Evolutionary conservation across 805 yeast genomes (phyloP), one percentile per base, ranked within the genome.

Genomic region (Cyberlindnera bimundalis): DNA sequence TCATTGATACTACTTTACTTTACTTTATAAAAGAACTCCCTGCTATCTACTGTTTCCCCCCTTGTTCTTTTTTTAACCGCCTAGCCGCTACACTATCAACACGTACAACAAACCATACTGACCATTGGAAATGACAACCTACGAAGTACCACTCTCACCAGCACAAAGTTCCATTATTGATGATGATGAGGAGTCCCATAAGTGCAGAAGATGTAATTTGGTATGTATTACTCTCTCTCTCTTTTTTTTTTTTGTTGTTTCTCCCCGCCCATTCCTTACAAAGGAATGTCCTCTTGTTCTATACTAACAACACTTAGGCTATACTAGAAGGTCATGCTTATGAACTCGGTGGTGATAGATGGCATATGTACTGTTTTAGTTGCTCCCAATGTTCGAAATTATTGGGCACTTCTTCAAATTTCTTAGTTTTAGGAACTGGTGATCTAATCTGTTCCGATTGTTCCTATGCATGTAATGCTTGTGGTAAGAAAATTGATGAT

Each of bases 361-460:
- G 99, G 99, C 99, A 93, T 61, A 84, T 88, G 42, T 76, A 84
- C 47, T 93, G 99, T 64, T 93, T 93, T 65, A 73, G 79, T 34
- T 93, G 99, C 64, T 84, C 95, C 40, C 83, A 83, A 51, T 93
- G 99, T 62, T 70, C 75, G 27, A 74, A 78, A 52, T 74, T 81
- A 27, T 67, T 93, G 40, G 96, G 95, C 19, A 85, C 95, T 47
- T 84, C 88, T 55, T 82, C 95, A 18, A 90, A 90, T 61, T 87
- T 93, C 61, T 67, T 93, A 38, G 97, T 91, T 2, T 68, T 93
- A 34, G 98, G 97, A 3, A 88, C 93, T 43, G 98, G 99, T 21
- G 82, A 85, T 36, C 67, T 93, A 43, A 87, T 91, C 12, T 91
- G 99, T 61, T 78, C 87, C 30, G 83, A 83, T 42, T 91, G 99